A percentile compares a stretch with the other conserved stretches of the same genome.
Conservation (phyloP, 345 rosid species). For the Lepidium africanum region DNA sequence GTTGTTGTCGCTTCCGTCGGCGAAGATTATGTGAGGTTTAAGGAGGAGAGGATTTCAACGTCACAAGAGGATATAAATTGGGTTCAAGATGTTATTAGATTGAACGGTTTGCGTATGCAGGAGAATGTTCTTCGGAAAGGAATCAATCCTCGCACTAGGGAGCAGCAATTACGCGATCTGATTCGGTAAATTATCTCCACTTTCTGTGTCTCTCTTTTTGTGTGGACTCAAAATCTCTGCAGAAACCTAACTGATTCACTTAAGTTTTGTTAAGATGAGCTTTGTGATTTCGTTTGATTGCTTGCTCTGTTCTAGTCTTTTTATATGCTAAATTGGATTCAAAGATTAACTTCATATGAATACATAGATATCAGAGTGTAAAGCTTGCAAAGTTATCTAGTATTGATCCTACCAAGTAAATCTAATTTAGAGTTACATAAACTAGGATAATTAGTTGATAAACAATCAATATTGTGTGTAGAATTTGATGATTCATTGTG, state of each 20-base stretch:
- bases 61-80: slow-evolving; percentile 64
- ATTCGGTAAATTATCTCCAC: slow-evolving; percentile 34
- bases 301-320: neutral
- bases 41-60: slow-evolving; percentile 33
- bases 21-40: neutral
- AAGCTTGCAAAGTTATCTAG: neutral
- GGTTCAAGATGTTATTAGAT: slow-evolving; percentile 71
- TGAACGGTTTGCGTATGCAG: slow-evolving; percentile 79
- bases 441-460: no score
- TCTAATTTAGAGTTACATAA: neutral
- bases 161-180: slow-evolving; percentile 75
- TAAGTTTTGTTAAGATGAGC: no score
- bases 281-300: neutral
- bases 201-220: neutral
- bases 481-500: neutral
- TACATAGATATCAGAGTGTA: neutral
- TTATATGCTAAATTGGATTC: neutral
- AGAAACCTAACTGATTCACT: neutral
- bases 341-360: neutral
- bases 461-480: no score
- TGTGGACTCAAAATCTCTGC: neutral
- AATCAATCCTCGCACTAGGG: slow-evolving; percentile 87
- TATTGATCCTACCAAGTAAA: neutral
- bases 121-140: slow-evolving; percentile 82
- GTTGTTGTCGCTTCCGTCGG: neutral